Evolutionary conservation across 2,329 filamentous ascomycete genomes (phyloP).

Genomic region (Venturia nashicola): DNA sequence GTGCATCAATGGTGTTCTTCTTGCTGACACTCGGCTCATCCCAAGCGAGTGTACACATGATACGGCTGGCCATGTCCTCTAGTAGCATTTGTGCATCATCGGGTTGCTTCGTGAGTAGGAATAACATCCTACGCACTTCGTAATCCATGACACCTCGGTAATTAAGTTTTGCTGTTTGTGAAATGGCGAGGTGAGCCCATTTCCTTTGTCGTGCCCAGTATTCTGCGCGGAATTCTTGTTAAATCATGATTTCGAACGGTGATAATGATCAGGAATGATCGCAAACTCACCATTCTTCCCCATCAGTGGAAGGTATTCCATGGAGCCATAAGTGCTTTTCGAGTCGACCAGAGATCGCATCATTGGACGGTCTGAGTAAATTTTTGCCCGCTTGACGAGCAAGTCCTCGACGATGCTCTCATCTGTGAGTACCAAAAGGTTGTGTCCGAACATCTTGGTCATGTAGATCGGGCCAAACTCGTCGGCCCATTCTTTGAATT

Average conservation of each 20-base stretch:
- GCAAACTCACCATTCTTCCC: slow-evolving; percentile 38
- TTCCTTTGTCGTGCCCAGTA: slow-evolving; percentile 44
- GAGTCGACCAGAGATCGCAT: slow-evolving; percentile 41
- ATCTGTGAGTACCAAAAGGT: slow-evolving; percentile 25
- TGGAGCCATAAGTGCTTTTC: slow-evolving; percentile 41
- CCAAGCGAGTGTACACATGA: slow-evolving; percentile 44
- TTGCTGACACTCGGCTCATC: slow-evolving; percentile 37
- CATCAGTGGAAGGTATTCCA: slow-evolving; percentile 45
- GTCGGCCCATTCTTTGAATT: slow-evolving; percentile 28
- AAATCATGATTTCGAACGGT: not conserved
- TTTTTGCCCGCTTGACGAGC: slow-evolving; percentile 26
- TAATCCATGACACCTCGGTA: slow-evolving; percentile 39
- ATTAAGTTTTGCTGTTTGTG: slow-evolving; percentile 28
- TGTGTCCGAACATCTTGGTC: slow-evolving; percentile 30
- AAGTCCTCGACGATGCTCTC: slow-evolving; percentile 32
- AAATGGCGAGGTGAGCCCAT: slow-evolving; percentile 40
- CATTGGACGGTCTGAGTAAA: slow-evolving; percentile 28
- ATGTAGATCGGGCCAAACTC: slow-evolving; percentile 29
- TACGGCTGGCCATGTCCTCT: slow-evolving; percentile 45
- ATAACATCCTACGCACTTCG: slow-evolving; percentile 42
- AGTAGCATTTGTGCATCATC: slow-evolving; percentile 39
- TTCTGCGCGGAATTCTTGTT: slow-evolving; percentile 21
- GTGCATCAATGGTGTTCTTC: slow-evolving; percentile 38
- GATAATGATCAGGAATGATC: not conserved
- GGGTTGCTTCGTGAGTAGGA: slow-evolving; percentile 35